Base-by-base conservation (phyloP, 2,329 filamentous ascomycete genomes). In the Penicillium nordicum region DNA sequence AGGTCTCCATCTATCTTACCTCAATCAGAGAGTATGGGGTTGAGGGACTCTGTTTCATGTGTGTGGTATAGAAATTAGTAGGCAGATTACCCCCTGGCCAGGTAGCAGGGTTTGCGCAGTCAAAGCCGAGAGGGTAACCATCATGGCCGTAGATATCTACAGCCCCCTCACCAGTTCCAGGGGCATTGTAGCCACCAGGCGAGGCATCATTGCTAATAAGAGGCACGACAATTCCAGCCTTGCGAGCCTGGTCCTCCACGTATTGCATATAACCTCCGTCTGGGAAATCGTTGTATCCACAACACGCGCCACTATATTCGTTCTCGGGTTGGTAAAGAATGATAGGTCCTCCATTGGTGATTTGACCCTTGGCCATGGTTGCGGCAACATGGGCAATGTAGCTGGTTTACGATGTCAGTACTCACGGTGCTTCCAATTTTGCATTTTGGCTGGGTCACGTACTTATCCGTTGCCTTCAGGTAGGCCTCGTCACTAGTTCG, bases 281-380 rank as follows among this genome's bases (percentile, higher is more conserved):
- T 0, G 87, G 87, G 61, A 88, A 89, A 2, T 73, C 69, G n/a
- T 81, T 75, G 11, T 50, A 41, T 2, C 75, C 75, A 4, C 73
- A 74, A 16, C 75, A 73, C 1, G 78, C 79, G 18, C 76, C 72
- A 1, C 82, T 85, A 67, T 93, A 92, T 70, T 94, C 90, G 60
- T 94, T 95, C 70, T 95, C 90, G 0, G 88, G 87, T 69, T 95
- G 90, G 41, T 88, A 81, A 1, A 93, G 75, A 57, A 95, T 90
- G 8, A 95, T 81, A 0, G 89, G 89, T 0, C 90, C 90, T 0
- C 88, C 90, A 50, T 92, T 89, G 1, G 89, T 93, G 66, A 95
- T 92, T 65, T 94, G 89, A 0, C 84, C 85, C 53, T 85, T 83
- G 4, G 89, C 88, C 62, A 95, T 87, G 9, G 86, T 84, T 12